Evolutionary conservation across 129 eudicot genomes (phyloP).

Genomic region (Lonicera japonica): DNA sequence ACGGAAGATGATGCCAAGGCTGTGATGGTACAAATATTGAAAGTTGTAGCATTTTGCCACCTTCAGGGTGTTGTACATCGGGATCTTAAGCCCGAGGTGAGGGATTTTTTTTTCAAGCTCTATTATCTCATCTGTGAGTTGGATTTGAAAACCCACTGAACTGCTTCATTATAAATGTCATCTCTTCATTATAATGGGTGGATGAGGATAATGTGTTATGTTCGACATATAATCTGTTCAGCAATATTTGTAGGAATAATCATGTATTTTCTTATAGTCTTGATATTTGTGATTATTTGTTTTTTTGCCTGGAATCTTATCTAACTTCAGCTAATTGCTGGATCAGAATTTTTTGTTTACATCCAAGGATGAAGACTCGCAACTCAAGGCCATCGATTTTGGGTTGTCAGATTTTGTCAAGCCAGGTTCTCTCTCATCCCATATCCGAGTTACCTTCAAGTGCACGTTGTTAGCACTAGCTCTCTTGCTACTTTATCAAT

Average conservation of each 20-base stretch:
- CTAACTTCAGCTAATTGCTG: slow-evolving; percentile 17
- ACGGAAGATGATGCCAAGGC: slow-evolving; percentile 89
- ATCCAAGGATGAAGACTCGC: slow-evolving; percentile 76
- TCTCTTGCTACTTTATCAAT: too few species aligned
- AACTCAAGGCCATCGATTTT: slow-evolving; percentile 88
- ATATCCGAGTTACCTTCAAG: too few species aligned
- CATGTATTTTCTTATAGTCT: not conserved
- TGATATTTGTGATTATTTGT: not conserved
- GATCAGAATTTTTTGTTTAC: slow-evolving; percentile 85
- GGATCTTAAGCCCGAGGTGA: slow-evolving; percentile 93
- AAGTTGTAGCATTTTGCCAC: slow-evolving; percentile 91
- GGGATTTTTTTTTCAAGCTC: not conserved
- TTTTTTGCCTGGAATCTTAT: not conserved
- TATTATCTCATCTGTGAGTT: too few species aligned
- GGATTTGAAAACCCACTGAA: not conserved
- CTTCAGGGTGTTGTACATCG: slow-evolving; percentile 99
- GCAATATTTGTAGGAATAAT: not conserved
- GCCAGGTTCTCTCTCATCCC: slow-evolving; percentile 66
- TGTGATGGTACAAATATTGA: slow-evolving; percentile 75
- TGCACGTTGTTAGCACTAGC: too few species aligned
- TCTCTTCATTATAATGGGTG: not conserved
- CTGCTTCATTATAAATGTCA: not conserved
- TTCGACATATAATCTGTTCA: not conserved
- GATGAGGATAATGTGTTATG: not conserved
- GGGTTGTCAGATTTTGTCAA: slow-evolving; percentile 93